Evolutionary conservation across 2,329 filamentous ascomycete genomes (phyloP).

Genomic region (Colletotrichum echinochloae): DNA sequence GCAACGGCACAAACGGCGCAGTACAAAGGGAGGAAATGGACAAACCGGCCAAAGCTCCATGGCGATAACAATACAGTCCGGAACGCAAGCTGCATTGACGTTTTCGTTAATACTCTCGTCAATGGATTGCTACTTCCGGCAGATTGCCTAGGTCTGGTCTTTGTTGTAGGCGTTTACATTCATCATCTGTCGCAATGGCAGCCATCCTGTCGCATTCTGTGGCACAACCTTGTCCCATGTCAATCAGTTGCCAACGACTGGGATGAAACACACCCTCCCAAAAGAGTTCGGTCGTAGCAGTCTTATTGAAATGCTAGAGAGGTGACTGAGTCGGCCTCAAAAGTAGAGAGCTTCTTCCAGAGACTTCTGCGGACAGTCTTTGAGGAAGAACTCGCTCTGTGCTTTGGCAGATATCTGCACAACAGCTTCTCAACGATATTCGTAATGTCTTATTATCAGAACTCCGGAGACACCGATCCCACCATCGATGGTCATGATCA

Average conservation of each 20-base stretch:
- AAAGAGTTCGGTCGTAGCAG: too few species aligned
- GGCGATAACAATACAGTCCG: conserved; percentile 23
- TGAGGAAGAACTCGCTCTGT: neutral
- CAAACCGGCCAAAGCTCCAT: conserved; percentile 11
- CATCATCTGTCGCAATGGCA: conserved; percentile 8
- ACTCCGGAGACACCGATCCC: neutral
- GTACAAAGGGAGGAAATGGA: conserved; percentile 17
- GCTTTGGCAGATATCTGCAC: neutral
- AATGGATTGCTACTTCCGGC: conserved; percentile 18
- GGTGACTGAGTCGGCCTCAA: neutral
- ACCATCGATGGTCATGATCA: neutral
- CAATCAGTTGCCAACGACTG: neutral
- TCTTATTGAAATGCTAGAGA: neutral
- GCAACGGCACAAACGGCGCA: neutral
- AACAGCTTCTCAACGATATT: neutral
- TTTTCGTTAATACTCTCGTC: conserved; percentile 4
- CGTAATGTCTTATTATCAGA: neutral
- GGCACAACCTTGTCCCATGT: neutral
- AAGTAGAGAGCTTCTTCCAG: neutral
- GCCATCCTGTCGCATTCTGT: neutral
- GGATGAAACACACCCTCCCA: neutral
- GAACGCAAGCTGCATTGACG: conserved; percentile 19
- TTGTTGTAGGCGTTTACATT: conserved; percentile 27
- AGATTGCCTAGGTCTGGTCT: neutral
- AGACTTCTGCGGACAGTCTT: neutral